Percentiles rank a stretch among this genome's conserved stretches.
Conservation (phyloP, 805 yeast genomes). For the Saccharomycopsis sp. region DNA sequence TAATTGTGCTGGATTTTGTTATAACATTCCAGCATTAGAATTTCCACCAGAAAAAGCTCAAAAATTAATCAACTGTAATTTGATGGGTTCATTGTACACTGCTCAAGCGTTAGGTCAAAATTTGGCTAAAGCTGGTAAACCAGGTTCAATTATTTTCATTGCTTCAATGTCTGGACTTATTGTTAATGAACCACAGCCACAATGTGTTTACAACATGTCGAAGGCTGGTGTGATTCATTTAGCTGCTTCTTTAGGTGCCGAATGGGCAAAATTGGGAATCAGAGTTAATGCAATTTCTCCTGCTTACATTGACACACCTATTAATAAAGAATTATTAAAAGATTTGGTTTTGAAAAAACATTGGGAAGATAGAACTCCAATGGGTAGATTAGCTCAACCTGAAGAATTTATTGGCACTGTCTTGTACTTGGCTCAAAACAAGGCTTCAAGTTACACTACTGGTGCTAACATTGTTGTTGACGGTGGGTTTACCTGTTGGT, state of each 20-base stretch:
- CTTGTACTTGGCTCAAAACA: constrained; percentile 61
- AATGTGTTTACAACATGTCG: constrained; percentile 75
- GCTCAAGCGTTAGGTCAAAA: constrained; percentile 70
- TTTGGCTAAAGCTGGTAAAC: constrained; percentile 43
- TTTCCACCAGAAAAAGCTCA: constrained; percentile 70
- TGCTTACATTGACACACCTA: constrained; percentile 74
- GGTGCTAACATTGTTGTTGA: constrained; percentile 80
- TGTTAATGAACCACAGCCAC: constrained; percentile 75
- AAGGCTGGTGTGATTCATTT: constrained; percentile 83
- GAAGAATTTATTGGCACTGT: constrained; percentile 74
- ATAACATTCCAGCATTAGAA: constrained; percentile 70
- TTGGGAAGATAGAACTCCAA: constrained; percentile 69
- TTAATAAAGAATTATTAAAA: constrained; percentile 63
- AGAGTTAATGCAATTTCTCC: constrained; percentile 76
- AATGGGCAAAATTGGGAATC: constrained; percentile 72
- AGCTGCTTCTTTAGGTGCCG: constrained; percentile 68
- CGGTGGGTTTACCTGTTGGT: constrained; percentile 87
- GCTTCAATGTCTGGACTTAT: constrained; percentile 79
- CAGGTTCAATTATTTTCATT: constrained; percentile 59
- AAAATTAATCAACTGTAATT: constrained; percentile 60
- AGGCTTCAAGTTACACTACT: constrained; percentile 73
- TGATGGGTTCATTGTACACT: constrained; percentile 67
- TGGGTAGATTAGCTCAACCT: constrained; percentile 81
- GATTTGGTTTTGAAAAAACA: constrained; percentile 54
- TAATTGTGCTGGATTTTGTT: constrained; percentile 82